phyloP scores from a whole-genome alignment of 768 basidiomycete species.

The Cantharellus cinnabarinus region DNA sequence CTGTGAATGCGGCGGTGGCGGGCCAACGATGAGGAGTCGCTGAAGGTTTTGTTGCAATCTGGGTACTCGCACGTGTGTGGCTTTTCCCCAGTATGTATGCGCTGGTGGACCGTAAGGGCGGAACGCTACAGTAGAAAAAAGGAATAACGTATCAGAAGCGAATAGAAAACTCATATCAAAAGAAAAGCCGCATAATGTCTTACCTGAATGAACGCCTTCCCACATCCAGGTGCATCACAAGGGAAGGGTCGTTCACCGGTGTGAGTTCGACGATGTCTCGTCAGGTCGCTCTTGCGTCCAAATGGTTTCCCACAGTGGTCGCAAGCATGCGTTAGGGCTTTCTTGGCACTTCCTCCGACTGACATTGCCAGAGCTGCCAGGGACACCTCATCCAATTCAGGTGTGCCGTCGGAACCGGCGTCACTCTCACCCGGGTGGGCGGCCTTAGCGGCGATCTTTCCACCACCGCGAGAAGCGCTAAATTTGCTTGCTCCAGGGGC shows the following conservation, averaged over 20 bases:
- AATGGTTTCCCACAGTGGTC: not conserved
- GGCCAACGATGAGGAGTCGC: constrained; percentile 80
- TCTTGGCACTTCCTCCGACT: not conserved
- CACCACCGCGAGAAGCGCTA: too few species aligned
- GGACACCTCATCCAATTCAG: too few species aligned
- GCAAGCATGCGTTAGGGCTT: not conserved
- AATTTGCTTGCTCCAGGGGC: too few species aligned
- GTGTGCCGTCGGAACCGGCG: too few species aligned
- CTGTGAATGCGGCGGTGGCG: constrained; percentile 81
- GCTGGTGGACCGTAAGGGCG: constrained; percentile 69
- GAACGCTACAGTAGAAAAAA: constrained; percentile 37
- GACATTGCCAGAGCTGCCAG: not conserved
- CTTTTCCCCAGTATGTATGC: constrained; percentile 85
- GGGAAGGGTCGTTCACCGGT: constrained; percentile 7
- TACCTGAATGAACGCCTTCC: constrained; percentile 86
- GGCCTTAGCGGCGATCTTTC: too few species aligned
- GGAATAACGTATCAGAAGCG: not conserved
- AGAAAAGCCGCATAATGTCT: constrained; percentile 1
- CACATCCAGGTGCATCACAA: constrained; percentile 14
- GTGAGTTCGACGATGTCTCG: not conserved
- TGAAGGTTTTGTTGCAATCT: constrained; percentile 70
- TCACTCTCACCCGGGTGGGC: too few species aligned
- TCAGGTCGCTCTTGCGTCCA: not conserved
- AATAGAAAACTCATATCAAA: not conserved
- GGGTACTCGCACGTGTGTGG: constrained; percentile 83